Evolutionary conservation across 768 basidiomycete species (phyloP).

Genomic region (Trametes sanguinea): DNA sequence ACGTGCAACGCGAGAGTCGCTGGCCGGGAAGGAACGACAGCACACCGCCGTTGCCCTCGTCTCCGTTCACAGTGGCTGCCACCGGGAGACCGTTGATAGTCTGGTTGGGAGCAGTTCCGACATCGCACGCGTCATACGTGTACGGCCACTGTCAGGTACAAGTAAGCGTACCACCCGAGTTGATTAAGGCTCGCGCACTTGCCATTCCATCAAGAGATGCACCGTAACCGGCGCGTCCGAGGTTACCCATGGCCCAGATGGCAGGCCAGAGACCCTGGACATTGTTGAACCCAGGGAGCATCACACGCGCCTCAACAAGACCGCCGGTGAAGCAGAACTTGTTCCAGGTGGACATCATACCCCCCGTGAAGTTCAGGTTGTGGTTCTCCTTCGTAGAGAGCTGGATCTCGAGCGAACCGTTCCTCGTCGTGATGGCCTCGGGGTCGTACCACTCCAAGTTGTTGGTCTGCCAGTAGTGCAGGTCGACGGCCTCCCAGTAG

Average conservation of each 20-base stretch:
- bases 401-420: constrained; percentile 46
- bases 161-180: constrained; percentile 2
- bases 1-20: constrained; percentile 49
- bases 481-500: constrained; percentile 51
- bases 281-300: constrained; percentile 66
- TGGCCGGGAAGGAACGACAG: constrained; percentile 51
- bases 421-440: constrained; percentile 48
- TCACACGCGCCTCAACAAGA: constrained; percentile 63
- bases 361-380: constrained; percentile 39
- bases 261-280: constrained; percentile 60
- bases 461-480: constrained; percentile 48
- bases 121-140: constrained; percentile 74
- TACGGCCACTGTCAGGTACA: constrained; percentile 59
- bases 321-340: constrained; percentile 91
- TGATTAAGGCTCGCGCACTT: constrained; percentile 12
- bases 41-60: constrained; percentile 40
- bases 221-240: constrained; percentile 71
- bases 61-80: constrained; percentile 61
- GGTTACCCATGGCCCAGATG: constrained; percentile 61
- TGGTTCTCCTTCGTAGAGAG: constrained; percentile 62
- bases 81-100: constrained; percentile 64
- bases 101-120: constrained; percentile 84
- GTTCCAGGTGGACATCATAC: constrained; percentile 62
- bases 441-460: constrained; percentile 88
- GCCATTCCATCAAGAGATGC: constrained; percentile 59